A percentile compares a stretch with the other conserved stretches of the same genome.
phyloP scores from a whole-genome alignment of 2,329 filamentous ascomycete species.

The Microdochium trichocladiopsis region DNA sequence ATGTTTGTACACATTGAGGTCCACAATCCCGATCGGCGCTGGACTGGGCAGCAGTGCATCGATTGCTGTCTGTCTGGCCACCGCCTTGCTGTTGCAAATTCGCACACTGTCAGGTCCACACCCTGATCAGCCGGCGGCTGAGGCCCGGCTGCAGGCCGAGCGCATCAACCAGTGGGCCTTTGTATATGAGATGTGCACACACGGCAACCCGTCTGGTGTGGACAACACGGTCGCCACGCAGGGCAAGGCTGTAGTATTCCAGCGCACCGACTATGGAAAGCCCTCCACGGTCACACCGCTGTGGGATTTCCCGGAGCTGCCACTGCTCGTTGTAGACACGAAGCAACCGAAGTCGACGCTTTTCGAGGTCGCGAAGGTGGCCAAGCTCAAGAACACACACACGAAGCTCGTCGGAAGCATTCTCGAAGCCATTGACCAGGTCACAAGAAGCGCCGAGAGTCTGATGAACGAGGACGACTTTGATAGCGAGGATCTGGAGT shows the following conservation, averaged over 20 bases:
- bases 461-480: slow-evolving; percentile 57
- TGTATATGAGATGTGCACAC: slow-evolving; percentile 93
- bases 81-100: slow-evolving; percentile 80
- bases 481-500: slow-evolving; percentile 54
- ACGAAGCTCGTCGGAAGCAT: slow-evolving; percentile 74
- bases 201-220: slow-evolving; percentile 92
- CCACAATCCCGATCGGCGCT: slow-evolving; percentile 86
- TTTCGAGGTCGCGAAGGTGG: slow-evolving; percentile 82
- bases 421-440: slow-evolving; percentile 75
- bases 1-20: slow-evolving; percentile 84
- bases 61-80: slow-evolving; percentile 80
- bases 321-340: slow-evolving; percentile 84
- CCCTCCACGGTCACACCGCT: slow-evolving; percentile 72
- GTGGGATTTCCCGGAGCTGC: slow-evolving; percentile 86
- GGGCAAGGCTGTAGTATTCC: slow-evolving; percentile 90
- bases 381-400: slow-evolving; percentile 60
- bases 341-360: slow-evolving; percentile 80
- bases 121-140: slow-evolving; percentile 79
- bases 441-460: slow-evolving; percentile 48
- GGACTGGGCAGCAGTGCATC: slow-evolving; percentile 92
- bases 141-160: slow-evolving; percentile 86
- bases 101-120: slow-evolving; percentile 85
- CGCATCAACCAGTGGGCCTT: slow-evolving; percentile 98
- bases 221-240: slow-evolving; percentile 95
- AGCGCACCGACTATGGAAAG: slow-evolving; percentile 68